Evolutionary conservation across 2,329 filamentous ascomycete species (phyloP).

Genomic region (Grosmannia huntii): DNA sequence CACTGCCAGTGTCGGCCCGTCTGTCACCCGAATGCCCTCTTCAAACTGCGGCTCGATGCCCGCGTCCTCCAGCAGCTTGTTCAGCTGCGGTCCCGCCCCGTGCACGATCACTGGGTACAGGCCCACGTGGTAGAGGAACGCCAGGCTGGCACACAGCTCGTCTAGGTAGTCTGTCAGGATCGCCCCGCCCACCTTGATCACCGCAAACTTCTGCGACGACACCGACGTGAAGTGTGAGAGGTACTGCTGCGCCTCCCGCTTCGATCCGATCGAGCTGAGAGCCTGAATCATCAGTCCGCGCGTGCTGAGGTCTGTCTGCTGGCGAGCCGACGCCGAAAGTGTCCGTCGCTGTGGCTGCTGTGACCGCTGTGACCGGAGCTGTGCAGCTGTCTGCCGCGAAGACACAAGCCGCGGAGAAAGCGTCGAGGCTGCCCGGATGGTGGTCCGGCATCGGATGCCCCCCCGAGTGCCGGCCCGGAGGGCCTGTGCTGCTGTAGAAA

Average conservation of each 20-base stretch:
- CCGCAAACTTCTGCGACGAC: slow-evolving; percentile 91
- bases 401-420: background rate
- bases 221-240: slow-evolving; percentile 95
- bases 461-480: slow-evolving; percentile 31
- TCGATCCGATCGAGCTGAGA: slow-evolving; percentile 89
- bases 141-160: slow-evolving; percentile 76
- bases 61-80: slow-evolving; percentile 76
- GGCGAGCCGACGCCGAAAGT: slow-evolving; percentile 20
- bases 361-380: background rate
- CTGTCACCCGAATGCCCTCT: slow-evolving; percentile 90
- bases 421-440: background rate
- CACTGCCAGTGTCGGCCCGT: slow-evolving; percentile 84
- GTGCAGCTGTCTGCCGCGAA: background rate
- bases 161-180: slow-evolving; percentile 92
- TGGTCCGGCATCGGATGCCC: slow-evolving; percentile 20
- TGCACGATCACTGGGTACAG: slow-evolving; percentile 94
- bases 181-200: slow-evolving; percentile 95
- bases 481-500: slow-evolving; percentile 28
- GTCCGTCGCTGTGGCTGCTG: slow-evolving; percentile 15
- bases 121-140: slow-evolving; percentile 88
- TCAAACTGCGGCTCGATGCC: slow-evolving; percentile 93
- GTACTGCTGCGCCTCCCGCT: slow-evolving; percentile 94
- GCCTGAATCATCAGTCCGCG: slow-evolving; percentile 78
- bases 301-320: slow-evolving; percentile 43
- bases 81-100: slow-evolving; percentile 88